Evolutionary conservation across 192 early-diverging fungal genomes (phyloP).

Genomic region (Podochytrium sp.): DNA sequence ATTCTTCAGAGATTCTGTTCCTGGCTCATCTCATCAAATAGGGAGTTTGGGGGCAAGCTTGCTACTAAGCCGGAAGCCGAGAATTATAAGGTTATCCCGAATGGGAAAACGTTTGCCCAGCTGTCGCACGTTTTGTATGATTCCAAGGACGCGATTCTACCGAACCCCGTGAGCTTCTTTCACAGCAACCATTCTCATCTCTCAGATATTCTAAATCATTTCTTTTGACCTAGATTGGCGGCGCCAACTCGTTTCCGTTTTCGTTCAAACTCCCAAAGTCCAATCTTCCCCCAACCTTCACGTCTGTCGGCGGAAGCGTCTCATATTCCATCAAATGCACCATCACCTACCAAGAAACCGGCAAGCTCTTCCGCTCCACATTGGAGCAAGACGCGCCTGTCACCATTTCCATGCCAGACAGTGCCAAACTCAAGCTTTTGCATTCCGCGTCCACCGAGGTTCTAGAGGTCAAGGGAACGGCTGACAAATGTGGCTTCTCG

Average conservation of each 20-base stretch:
- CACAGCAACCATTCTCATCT: slow-evolving; percentile 3
- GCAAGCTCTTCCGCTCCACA: not conserved
- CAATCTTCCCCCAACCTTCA: slow-evolving; percentile 16
- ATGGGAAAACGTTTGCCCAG: slow-evolving; percentile 16
- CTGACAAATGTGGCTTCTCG: not conserved
- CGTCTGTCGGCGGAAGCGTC: not conserved
- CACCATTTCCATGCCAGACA: not conserved
- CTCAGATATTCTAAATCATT: not conserved
- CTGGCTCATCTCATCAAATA: no score
- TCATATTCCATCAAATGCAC: not conserved
- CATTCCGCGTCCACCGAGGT: not conserved
- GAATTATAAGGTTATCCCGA: not conserved
- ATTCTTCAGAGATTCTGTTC: no score
- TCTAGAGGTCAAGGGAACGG: not conserved
- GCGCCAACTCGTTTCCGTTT: slow-evolving; percentile 17
- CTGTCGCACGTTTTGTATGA: slow-evolving; percentile 21
- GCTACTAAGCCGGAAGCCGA: slow-evolving; percentile 17
- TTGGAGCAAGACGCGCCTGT: not conserved
- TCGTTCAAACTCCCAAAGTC: not conserved
- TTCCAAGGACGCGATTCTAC: slow-evolving; percentile 24
- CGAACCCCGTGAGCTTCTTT: slow-evolving; percentile 1
- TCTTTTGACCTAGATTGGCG: slow-evolving; percentile 1
- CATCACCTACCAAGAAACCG: not conserved
- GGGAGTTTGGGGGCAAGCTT: slow-evolving; percentile 19
- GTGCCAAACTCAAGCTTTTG: not conserved